phyloP scores from a whole-genome alignment of 2,329 filamentous ascomycete genomes.

The Aspergillus sp. region DNA sequence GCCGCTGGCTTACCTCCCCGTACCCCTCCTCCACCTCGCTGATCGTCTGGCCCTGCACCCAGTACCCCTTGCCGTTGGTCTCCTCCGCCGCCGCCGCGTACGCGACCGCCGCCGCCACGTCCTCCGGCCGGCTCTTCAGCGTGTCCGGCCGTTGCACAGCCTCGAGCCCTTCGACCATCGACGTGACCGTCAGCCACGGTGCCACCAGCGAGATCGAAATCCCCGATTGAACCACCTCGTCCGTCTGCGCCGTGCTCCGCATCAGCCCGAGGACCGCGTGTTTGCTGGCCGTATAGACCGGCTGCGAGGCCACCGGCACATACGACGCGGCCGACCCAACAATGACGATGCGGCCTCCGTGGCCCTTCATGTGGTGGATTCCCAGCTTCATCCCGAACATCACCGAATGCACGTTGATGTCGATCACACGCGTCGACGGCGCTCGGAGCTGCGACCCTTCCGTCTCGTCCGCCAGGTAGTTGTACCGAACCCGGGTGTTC shows the following conservation, averaged over 20 bases:
- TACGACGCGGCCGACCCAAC: conserved; percentile 11
- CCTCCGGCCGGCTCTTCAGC: conserved; percentile 8
- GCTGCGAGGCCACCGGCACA: conserved; percentile 11
- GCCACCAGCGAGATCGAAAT: conserved; percentile 11
- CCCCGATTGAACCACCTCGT: conserved; percentile 6
- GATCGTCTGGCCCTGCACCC: conserved; percentile 9
- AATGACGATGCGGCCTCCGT: conserved; percentile 11
- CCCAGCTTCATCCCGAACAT: conserved; percentile 11
- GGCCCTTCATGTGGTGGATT: conserved; percentile 11
- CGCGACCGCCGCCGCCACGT: conserved; percentile 10
- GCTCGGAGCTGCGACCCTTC: conserved; percentile 1
- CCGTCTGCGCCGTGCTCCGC: conserved; percentile 8
- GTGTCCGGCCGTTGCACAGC: conserved; percentile 3
- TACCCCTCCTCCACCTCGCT: conserved; percentile 11
- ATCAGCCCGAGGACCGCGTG: conserved; percentile 11
- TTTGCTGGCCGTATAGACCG: conserved; percentile 12
- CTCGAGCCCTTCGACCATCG: conserved; percentile 9
- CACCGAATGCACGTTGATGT: conserved; percentile 9
- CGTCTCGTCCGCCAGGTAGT: conserved; percentile 9
- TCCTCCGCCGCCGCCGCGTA: conserved; percentile 5
- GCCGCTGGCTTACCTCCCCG: conserved; percentile 5
- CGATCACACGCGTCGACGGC: conserved; percentile 5
- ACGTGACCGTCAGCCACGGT: conserved; percentile 12
- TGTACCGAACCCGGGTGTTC: conserved; percentile 7
- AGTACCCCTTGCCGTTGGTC: conserved; percentile 10